phyloP scores from a whole-genome alignment of 306 rosid genomes.

The Phaseolus lunatus region DNA sequence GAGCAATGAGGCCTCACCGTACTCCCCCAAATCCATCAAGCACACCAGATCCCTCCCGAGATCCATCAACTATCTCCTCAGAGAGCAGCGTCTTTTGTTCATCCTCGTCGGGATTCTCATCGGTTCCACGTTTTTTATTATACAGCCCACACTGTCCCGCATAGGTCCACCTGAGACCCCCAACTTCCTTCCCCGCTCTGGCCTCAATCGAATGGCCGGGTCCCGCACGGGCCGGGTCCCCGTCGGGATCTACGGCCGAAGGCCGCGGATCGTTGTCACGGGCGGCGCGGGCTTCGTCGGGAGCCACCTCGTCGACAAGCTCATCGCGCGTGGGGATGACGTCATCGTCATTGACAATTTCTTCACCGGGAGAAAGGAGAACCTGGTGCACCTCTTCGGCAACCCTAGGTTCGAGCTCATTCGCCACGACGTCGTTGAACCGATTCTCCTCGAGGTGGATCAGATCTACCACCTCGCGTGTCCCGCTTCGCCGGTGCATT shows the following conservation, averaged over 20 bases:
- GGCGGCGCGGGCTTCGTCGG: constrained; percentile 95
- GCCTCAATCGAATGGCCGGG: not conserved
- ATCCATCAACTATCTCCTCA: constrained; percentile 80
- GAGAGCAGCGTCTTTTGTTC: constrained; percentile 89
- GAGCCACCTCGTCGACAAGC: constrained; percentile 86
- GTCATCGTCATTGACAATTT: constrained; percentile 89
- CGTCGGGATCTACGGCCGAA: constrained; percentile 55
- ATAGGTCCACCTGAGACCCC: constrained; percentile 63
- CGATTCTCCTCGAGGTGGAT: constrained; percentile 88
- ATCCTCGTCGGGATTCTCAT: constrained; percentile 83
- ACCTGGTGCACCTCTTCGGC: constrained; percentile 75
- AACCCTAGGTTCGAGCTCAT: constrained; percentile 88
- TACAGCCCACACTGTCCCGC: constrained; percentile 84
- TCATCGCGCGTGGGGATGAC: constrained; percentile 74
- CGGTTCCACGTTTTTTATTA: constrained; percentile 87
- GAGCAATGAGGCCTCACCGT: constrained; percentile 49
- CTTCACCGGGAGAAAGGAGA: constrained; percentile 85
- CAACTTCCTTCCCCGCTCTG: constrained; percentile 34
- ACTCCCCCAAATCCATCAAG: constrained; percentile 80
- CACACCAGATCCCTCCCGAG: constrained; percentile 85
- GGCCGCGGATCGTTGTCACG: constrained; percentile 79
- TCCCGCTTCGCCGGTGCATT: constrained; percentile 95
- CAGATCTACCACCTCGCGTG: constrained; percentile 99
- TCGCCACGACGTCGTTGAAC: constrained; percentile 93
- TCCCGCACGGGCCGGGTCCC: constrained; percentile 65